A percentile compares a stretch with the other conserved stretches of the same genome.
phyloP scores from a whole-genome alignment of 2,329 filamentous ascomycete genomes.

The Penicillium oxalicum region DNA sequence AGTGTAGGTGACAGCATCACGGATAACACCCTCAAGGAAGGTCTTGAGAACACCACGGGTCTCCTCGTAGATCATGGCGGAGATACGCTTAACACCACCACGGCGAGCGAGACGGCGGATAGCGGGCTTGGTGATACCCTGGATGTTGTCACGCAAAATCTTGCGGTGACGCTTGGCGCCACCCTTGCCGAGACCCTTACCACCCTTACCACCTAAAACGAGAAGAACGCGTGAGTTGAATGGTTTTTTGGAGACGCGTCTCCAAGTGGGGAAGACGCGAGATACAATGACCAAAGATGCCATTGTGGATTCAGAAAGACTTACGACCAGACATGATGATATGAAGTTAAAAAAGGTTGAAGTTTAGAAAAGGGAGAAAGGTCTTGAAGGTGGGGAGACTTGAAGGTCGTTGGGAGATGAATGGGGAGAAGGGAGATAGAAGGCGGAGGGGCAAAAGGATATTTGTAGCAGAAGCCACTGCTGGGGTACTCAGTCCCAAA shows the following conservation, averaged over 20 bases:
- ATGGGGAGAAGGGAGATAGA: slow-evolving; percentile 22
- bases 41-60: slow-evolving; percentile 77
- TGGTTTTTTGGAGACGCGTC: slow-evolving; percentile 13
- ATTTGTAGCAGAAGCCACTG: slow-evolving; percentile 35
- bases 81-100: slow-evolving; percentile 99
- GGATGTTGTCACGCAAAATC: slow-evolving; percentile 99
- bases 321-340: slow-evolving; percentile 56
- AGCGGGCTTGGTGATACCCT: slow-evolving; percentile 97
- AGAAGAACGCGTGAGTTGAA: slow-evolving; percentile 47
- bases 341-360: slow-evolving; percentile 16
- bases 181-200: slow-evolving; percentile 96
- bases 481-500: slow-evolving; percentile 19
- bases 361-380: slow-evolving; percentile 18
- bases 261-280: slow-evolving; percentile 3
- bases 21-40: slow-evolving; percentile 76
- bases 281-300: neutral
- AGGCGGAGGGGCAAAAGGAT: slow-evolving; percentile 26
- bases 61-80: slow-evolving; percentile 86
- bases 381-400: slow-evolving; percentile 17
- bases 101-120: slow-evolving; percentile 97
- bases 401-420: slow-evolving; percentile 16
- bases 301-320: slow-evolving; percentile 25
- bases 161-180: slow-evolving; percentile 98
- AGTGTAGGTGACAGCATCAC: slow-evolving; percentile 74
- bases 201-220: slow-evolving; percentile 76